These are phyloP conservation scores for Saturnispora gosingensis DNA, from an alignment of 805 yeast genomes.

Conservation along the genomic window DNA sequence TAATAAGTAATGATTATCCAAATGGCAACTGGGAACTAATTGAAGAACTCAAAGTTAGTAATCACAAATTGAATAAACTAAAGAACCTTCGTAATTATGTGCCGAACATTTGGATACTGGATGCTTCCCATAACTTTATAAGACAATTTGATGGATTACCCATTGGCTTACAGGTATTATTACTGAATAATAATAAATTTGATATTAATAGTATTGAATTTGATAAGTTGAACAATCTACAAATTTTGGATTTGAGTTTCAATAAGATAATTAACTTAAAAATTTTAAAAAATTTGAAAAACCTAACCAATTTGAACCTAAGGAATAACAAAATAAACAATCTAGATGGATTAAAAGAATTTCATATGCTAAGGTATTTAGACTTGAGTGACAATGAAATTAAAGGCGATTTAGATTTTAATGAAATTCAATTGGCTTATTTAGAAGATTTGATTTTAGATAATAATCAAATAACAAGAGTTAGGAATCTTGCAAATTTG, in stretches of 20 bases:
- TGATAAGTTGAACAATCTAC: conserved; percentile 35
- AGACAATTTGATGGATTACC: conserved; percentile 41
- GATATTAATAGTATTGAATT: conserved; percentile 30
- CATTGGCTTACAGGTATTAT: conserved; percentile 28
- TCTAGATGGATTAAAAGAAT: conserved; percentile 30
- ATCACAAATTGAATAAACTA: conserved; percentile 30
- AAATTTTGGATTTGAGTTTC: conserved; percentile 31
- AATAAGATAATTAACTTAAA: conserved; percentile 31
- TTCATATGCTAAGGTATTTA: conserved; percentile 33
- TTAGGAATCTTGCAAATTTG: conserved; percentile 31
- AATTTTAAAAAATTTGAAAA: conserved; percentile 31
- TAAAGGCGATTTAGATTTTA: conserved; percentile 31
- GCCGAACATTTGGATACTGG: conserved; percentile 33
- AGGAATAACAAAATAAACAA: conserved; percentile 29
- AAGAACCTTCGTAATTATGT: conserved; percentile 36
- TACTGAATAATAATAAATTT: conserved; percentile 32
- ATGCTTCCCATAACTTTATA: conserved; percentile 35
- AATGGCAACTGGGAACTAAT: conserved; percentile 36
- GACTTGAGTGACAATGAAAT: conserved; percentile 36
- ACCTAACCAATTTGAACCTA: conserved; percentile 34
- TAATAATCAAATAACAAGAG: conserved; percentile 30
- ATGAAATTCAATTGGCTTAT: conserved; percentile 27
- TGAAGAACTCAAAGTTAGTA: conserved; percentile 29
- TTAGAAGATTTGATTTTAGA: conserved; percentile 37
- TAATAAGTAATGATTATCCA: conserved; percentile 36